A percentile compares a stretch with the other conserved stretches of the same genome.
phyloP scores from a whole-genome alignment of 768 basidiomycete genomes.

The Coprinopsis cinerea region DNA sequence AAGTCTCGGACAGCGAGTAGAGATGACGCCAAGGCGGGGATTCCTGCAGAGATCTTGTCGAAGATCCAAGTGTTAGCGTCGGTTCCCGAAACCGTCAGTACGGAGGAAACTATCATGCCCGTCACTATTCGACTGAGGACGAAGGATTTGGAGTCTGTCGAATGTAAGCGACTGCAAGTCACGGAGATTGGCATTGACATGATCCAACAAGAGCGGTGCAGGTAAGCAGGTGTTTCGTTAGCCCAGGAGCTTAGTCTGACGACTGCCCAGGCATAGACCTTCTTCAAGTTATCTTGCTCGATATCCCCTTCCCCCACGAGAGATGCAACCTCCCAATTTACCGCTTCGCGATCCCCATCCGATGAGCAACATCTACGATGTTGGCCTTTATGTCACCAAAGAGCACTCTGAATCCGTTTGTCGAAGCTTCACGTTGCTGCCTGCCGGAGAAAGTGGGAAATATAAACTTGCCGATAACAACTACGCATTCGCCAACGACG shows the following conservation, averaged over 20 bases:
- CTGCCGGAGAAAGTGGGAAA: conserved; percentile 36
- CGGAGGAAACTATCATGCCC: conserved; percentile 43
- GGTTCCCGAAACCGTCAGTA: conserved; percentile 48
- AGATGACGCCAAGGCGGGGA: conserved; percentile 20
- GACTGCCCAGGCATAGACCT: conserved; percentile 32
- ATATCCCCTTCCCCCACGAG: conserved; percentile 51
- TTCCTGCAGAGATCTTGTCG: conserved; percentile 50
- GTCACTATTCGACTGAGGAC: conserved; percentile 58
- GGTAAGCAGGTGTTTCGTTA: too few relatives aligned
- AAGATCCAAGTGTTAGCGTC: conserved; percentile 62
- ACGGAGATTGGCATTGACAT: conserved; percentile 51
- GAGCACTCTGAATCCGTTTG: conserved; percentile 19
- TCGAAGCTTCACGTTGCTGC: conserved; percentile 46
- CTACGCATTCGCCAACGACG: conserved; percentile 41
- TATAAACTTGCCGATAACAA: conserved; percentile 46
- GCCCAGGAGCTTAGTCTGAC: conserved; percentile 4
- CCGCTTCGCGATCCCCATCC: conserved; percentile 54
- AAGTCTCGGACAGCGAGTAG: conserved; percentile 27
- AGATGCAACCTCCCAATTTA: conserved; percentile 57
- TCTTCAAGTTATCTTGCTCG: conserved; percentile 34
- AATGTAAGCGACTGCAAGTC: conserved; percentile 53
- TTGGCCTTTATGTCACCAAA: conserved; percentile 30
- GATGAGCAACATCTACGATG: conserved; percentile 46
- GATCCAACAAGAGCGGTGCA: conserved; percentile 58
- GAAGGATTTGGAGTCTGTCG: conserved; percentile 38